Evolutionary conservation across 306 rosid genomes (phyloP), one percentile per base, ranked within the genome.

Genomic region (Trifolium repens): DNA sequence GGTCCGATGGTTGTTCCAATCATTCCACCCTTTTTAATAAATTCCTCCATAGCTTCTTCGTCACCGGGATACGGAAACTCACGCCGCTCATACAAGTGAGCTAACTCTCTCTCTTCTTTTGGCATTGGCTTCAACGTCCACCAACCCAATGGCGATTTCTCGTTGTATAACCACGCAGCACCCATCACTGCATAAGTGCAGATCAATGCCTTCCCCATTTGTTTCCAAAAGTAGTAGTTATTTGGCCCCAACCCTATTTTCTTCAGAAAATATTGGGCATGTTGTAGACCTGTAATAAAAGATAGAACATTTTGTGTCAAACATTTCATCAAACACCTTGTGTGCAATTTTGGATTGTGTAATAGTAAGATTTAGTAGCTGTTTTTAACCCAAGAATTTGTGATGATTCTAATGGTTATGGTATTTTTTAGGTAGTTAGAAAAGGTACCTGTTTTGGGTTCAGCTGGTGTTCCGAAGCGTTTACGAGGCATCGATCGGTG

Each of bases 141-240:
- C 99, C 97, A 94, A 5, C 96, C 99, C 39, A 94, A 78, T 0
- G 99, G 99, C 1, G 96, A 94, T 4, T 89, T 87, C 85, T 94
- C 99, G 27, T 94, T 89, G 89, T 84, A 94, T 17, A 81, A 7
- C 96, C 97, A 94, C 5, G 71, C 90, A 3, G 61, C 90, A 32
- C 97, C 97, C 9, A 83, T 30, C 26, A 90, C 73, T 9, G 92
- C 59, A 43, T 89, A 92, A 0, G 97, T 84, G 71, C 84, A 84
- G 0, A 88, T 22, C 24, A 94, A 64, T 57, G 93, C 85, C 85
- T 88, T 94, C 32, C 96, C 96, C 13, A 89, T 55, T 73, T 90
- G 96, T 72, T 89, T 85, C 96, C 91, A 91, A 80, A 90, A 94
- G 85, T 84, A 69, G 71, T 77, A 82, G 72, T 92, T 93, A 49